Base-by-base conservation (phyloP, 1,139 yeast genomes). In the Kodamaea fungicola region DNA sequence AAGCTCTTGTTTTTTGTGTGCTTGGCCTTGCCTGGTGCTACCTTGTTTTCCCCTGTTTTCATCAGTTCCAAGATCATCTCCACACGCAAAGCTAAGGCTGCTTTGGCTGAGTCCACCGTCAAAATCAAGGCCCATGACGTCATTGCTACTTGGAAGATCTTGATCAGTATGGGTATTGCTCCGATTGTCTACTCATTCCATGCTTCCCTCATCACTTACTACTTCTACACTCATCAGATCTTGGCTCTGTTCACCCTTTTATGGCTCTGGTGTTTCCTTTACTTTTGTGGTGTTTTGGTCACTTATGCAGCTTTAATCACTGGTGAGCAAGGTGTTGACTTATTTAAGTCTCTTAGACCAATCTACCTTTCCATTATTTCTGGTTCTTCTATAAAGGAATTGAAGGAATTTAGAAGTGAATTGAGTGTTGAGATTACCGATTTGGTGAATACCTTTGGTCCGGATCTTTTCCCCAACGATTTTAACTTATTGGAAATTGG, bases 301-400 rank as follows among this genome's bases (percentile, higher is more conserved):
- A 86, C 97, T 1, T 90, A 87, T 57, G 80, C 96, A 16, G 96
- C 97, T 0, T 70, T 92, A 46, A 71, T 86, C 19, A 80, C 89
- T 38, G 97, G 98, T 36, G 98, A 92, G 55, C 86, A 83, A 46
- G 97, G 98, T 13, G 72, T 87, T 77, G 97, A 92, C 56, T 70
- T 87, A 35, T 77, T 84, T 59, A 88, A 89, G 55, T 81, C 95
- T 5, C 64, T 90, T 43, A 73, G 89, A 45, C 97, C 97, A 1
- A 64, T 90, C 35, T 83, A 88, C 55, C 64, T 89, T 31, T 83
- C 95, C 2, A 62, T 90, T 29, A 74, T 75, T 5, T 73, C 79
- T 34, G 77, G 80, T 10, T 80, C 86, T 42, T 79, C 83, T 27
- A 68, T 80, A 32, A 58, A 63, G 35, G 81, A 75, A 39, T 62